Evolutionary conservation across 768 basidiomycete species (phyloP), one percentile per base, ranked within the genome.

Genomic region (Hygrophorus pudorinus): DNA sequence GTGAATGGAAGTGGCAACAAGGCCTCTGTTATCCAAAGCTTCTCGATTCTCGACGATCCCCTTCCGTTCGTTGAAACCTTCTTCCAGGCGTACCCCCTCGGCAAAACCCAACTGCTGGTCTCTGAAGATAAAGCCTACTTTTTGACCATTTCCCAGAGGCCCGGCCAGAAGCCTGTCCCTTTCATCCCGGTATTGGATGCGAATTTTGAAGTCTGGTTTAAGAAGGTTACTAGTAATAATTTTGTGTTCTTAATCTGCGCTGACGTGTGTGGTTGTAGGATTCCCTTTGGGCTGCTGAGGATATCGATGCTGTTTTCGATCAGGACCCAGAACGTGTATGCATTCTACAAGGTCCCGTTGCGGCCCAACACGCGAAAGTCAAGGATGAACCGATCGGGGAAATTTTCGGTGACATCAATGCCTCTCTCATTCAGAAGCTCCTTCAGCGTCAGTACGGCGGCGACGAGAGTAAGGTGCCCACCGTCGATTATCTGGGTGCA

Each of bases 281-380:
- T 61, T 98, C 94, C 5, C 78, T 98, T 9, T 97, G 94, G 93
- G 86, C 87, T 32, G 87, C 91, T 2, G 94, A 97, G 63, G 96
- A 99, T 60, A 92, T 97, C 51, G 96, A 98, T 49, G 94, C 93
- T 11, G 92, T 99, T 33, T 96, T 98, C 57, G 96, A 98, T 65
- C 91, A 94, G 66, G 96, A 98, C 62, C 94, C 94, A 18, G 89
- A 99, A 63, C 85, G 96, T 49, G 93, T 98, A 20, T 94, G 91
- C 58, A 94, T 99, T 54, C 78, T 99, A 42, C 92, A 96, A 65
- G 96, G 96, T 16, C 96, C 96, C 11, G 85, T 99, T 40, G 92
- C 96, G 1, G 90, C 79, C 49, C 92, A 87, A 63, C 81, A 90
- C 63, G 80, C 89, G 7, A 79, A 69, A 33, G 68, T 79, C 56